Evolutionary conservation across 2,329 filamentous ascomycete genomes (phyloP).

Genomic region (Rhinocladiella mackenziei): DNA sequence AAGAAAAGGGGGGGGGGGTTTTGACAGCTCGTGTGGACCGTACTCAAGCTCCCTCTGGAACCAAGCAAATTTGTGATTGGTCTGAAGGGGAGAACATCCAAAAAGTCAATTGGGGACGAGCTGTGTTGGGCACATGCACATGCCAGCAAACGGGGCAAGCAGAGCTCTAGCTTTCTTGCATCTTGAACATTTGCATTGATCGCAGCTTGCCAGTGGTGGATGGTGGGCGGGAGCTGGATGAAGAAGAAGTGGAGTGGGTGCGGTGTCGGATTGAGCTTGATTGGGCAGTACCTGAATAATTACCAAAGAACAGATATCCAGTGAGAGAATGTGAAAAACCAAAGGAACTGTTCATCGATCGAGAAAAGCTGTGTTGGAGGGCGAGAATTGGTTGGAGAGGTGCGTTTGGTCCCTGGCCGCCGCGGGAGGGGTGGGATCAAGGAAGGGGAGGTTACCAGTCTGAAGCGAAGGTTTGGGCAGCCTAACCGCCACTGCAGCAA

Average conservation of each 20-base stretch:
- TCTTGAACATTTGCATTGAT: conserved; percentile 1
- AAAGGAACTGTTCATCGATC: conserved; percentile 15
- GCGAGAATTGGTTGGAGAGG: neutral
- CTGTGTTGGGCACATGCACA: conserved; percentile 8
- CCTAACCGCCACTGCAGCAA: no score
- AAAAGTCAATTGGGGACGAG: conserved; percentile 3
- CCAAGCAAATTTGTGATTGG: conserved; percentile 1
- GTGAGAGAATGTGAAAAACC: conserved; percentile 4
- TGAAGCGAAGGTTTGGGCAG: no score
- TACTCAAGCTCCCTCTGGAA: conserved; percentile 12
- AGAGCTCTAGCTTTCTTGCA: neutral
- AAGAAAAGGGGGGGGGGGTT: neutral
- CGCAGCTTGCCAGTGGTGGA: conserved; percentile 12
- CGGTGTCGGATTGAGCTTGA: conserved; percentile 2
- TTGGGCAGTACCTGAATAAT: conserved; percentile 20
- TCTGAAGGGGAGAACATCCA: no score
- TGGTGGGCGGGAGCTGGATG: conserved; percentile 3
- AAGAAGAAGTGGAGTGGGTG: conserved; percentile 3
- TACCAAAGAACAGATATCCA: conserved; percentile 1
- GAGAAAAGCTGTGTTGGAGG: conserved; percentile 10
- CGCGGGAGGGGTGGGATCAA: neutral
- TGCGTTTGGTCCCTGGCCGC: neutral
- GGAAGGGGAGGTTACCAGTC: no score
- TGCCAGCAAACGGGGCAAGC: conserved; percentile 4
- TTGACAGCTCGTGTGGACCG: conserved; percentile 14